Evolutionary conservation across 768 basidiomycete genomes (phyloP).

Genomic region (Mycena rebaudengoi): DNA sequence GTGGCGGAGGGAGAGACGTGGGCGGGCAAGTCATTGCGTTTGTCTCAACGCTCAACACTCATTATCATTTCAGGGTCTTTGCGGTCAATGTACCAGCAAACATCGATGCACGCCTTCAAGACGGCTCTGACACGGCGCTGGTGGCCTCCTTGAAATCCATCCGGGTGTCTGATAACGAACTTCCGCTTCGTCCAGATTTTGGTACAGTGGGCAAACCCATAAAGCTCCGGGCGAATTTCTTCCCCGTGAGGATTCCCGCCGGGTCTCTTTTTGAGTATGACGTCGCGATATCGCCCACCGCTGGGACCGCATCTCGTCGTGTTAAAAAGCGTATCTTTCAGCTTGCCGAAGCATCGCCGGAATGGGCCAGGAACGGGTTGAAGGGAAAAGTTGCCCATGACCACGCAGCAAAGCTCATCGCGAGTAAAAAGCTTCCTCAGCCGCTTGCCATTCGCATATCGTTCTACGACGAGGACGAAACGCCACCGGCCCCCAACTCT

Average conservation of each 20-base stretch:
- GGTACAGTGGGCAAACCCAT: constrained; percentile 59
- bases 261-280: constrained; percentile 68
- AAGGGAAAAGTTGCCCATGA: constrained; percentile 60
- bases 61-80: constrained; percentile 52
- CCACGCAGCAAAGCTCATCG: constrained; percentile 58
- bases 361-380: constrained; percentile 58
- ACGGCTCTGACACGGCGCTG: constrained; percentile 51
- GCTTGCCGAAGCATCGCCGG: constrained; percentile 60
- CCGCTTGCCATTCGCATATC: constrained; percentile 53
- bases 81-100: constrained; percentile 44
- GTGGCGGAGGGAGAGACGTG: constrained; percentile 41
- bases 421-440: constrained; percentile 54
- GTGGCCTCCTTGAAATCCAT: constrained; percentile 46
- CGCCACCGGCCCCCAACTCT: constrained; percentile 47
- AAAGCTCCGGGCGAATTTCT: constrained; percentile 73
- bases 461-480: constrained; percentile 62
- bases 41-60: too few relatives aligned
- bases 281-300: constrained; percentile 61
- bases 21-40: constrained; percentile 48
- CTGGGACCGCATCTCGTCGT: constrained; percentile 57
- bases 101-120: constrained; percentile 52
- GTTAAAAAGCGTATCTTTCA: constrained; percentile 69
- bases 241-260: constrained; percentile 62
- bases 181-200: constrained; percentile 69
- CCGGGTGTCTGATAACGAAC: constrained; percentile 42